Conservation (phyloP, 345 rosid species). For the Brassica cretica region DNA sequence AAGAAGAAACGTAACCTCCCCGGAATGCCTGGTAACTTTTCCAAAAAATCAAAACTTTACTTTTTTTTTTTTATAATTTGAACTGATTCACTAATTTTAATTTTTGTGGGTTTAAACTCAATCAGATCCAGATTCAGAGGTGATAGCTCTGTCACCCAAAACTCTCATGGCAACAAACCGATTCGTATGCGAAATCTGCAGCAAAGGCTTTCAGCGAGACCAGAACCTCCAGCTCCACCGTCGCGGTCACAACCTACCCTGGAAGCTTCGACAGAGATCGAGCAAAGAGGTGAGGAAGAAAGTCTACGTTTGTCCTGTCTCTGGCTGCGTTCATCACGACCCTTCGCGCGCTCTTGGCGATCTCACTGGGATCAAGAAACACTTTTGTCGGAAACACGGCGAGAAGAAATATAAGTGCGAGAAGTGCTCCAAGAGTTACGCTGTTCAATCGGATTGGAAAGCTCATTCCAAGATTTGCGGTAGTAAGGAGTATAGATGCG, state of each 20-base stretch:
- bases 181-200: conserved; percentile 96
- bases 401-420: conserved; percentile 99
- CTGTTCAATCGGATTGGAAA: conserved; percentile 97
- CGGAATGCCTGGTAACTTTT: conserved; percentile 83
- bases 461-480: conserved; percentile 98
- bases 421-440: conserved; percentile 89
- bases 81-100: background rate
- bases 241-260: conserved; percentile 89
- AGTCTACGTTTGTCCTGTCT: conserved; percentile 89
- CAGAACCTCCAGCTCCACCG: conserved; percentile 94
- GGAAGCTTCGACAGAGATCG: conserved; percentile 91
- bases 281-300: conserved; percentile 87
- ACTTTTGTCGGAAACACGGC: conserved; percentile 93
- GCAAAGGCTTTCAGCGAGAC: conserved; percentile 93
- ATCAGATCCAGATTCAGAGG: conserved; percentile 96
- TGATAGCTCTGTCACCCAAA: conserved; percentile 86
- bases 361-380: conserved; percentile 97
- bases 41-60: background rate
- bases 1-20: conserved; percentile 97
- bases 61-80: background rate
- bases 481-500: conserved; percentile 88
- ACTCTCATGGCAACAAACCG: conserved; percentile 86
- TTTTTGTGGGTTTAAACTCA: background rate
- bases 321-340: conserved; percentile 82
- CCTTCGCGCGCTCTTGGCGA: conserved; percentile 91